Percentiles rank a stretch among this genome's conserved stretches.
Evolutionary conservation across 192 early-diverging fungal genomes (phyloP).

Genomic region (Oehlia diaphana): DNA sequence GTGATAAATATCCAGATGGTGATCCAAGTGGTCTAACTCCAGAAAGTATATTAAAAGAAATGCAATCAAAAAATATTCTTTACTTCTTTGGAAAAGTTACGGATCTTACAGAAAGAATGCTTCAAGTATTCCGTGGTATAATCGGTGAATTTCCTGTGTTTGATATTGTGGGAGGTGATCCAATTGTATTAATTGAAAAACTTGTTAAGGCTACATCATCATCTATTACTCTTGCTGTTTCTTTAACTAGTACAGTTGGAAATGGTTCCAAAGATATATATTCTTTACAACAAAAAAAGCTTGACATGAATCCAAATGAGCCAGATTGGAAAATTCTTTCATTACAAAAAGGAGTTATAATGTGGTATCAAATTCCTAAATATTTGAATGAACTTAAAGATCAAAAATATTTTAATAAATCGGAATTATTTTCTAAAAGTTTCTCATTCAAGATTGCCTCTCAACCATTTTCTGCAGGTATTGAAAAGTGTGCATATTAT

Average conservation of each 20-base stretch:
- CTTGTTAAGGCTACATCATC: constrained; percentile 13
- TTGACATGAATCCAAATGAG: neutral
- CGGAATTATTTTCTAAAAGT: neutral
- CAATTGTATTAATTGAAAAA: constrained; percentile 10
- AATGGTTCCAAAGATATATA: neutral
- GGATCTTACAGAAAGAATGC: constrained; percentile 15
- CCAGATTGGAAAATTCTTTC: neutral
- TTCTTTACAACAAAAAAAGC: neutral
- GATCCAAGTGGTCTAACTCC: constrained; percentile 28
- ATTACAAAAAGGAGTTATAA: neutral
- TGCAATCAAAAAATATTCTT: constrained; percentile 21
- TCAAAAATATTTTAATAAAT: neutral
- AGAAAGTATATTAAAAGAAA: constrained; percentile 16
- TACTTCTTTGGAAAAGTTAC: constrained; percentile 33
- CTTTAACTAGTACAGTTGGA: constrained; percentile 16
- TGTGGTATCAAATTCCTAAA: neutral
- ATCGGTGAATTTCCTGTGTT: constrained; percentile 23
- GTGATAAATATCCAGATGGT: constrained; percentile 25
- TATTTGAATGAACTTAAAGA: neutral
- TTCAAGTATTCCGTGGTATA: constrained; percentile 25
- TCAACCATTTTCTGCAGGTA: constrained; percentile 16
- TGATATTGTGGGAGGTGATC: constrained; percentile 25
- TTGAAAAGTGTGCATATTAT: constrained; percentile 28
- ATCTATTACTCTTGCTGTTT: constrained; percentile 13
- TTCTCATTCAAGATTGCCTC: constrained; percentile 17